Percentiles rank a stretch among this genome's conserved stretches.
Conservation (phyloP, 192 early-diverging fungal genomes). For the Coemansia sp. region DNA sequence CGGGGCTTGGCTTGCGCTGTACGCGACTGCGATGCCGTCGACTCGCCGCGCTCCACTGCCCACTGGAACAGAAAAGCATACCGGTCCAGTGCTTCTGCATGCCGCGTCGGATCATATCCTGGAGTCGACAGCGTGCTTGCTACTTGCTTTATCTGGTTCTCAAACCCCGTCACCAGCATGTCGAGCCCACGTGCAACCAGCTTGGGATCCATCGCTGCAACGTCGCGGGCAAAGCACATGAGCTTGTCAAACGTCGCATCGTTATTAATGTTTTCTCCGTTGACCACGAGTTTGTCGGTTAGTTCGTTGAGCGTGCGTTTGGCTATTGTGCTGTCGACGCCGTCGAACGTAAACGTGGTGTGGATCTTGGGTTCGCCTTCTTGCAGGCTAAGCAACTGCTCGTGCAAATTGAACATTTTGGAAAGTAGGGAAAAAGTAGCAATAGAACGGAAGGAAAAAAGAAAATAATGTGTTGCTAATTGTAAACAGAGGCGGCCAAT, state of each 20-base stretch:
- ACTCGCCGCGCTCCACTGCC: constrained; percentile 68
- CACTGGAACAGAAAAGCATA: constrained; percentile 84
- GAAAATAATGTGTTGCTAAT: background rate
- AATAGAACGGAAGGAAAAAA: constrained; percentile 7
- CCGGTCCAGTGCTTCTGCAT: constrained; percentile 68
- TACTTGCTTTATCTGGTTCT: constrained; percentile 61
- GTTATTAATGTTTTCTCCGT: constrained; percentile 41
- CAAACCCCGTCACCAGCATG: constrained; percentile 69
- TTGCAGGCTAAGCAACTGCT: constrained; percentile 60
- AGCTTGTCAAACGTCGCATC: constrained; percentile 21
- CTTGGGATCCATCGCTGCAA: constrained; percentile 43
- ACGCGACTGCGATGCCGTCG: constrained; percentile 45
- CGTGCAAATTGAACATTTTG: constrained; percentile 56
- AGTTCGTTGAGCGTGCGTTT: constrained; percentile 54
- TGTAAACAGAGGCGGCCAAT: background rate
- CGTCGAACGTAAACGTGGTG: constrained; percentile 39
- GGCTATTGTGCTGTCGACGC: constrained; percentile 33
- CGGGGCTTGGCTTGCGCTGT: constrained; percentile 20
- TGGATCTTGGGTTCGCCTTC: constrained; percentile 52
- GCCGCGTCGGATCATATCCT: constrained; percentile 66
- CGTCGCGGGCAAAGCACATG: constrained; percentile 50
- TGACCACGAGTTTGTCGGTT: constrained; percentile 51
- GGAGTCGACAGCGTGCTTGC: constrained; percentile 60
- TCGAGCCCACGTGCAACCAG: constrained; percentile 61
- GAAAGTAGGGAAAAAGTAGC: background rate